Conservation (phyloP, 2,329 filamentous ascomycete species). For the Diaporthe destruens region DNA sequence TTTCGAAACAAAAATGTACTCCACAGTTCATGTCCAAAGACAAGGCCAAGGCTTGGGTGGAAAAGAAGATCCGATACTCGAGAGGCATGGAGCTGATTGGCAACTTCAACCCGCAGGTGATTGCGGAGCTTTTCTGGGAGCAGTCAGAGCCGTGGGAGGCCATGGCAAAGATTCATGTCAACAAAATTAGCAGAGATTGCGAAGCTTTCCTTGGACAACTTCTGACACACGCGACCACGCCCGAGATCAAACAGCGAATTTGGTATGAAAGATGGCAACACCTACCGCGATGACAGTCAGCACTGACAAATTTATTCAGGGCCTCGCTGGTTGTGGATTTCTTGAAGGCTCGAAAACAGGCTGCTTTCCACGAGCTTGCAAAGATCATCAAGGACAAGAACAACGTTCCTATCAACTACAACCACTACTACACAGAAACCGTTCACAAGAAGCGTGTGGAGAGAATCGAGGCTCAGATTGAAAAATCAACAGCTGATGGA, state of each 20-base stretch:
- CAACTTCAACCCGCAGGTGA: constrained; percentile 23
- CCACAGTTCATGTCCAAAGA: too few relatives aligned
- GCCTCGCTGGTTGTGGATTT: rapidly evolving
- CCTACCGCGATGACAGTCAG: too few relatives aligned
- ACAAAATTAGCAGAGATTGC: neutral
- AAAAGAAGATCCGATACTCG: neutral
- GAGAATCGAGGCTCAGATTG: neutral
- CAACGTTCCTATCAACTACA: constrained; percentile 22
- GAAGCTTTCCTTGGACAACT: neutral
- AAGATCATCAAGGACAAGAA: constrained; percentile 23
- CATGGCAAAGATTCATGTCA: neutral
- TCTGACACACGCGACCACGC: neutral
- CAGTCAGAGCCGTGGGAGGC: constrained; percentile 15
- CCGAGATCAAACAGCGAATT: neutral
- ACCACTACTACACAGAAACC: constrained; percentile 38
- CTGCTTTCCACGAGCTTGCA: neutral
- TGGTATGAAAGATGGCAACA: too few relatives aligned
- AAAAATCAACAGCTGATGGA: too few relatives aligned
- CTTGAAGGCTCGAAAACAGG: neutral
- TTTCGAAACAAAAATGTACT: too few relatives aligned
- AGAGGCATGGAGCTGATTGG: constrained; percentile 29
- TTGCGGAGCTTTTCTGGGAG: constrained; percentile 35
- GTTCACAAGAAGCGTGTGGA: constrained; percentile 7
- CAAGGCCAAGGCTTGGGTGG: neutral
- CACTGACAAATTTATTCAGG: too few relatives aligned